Conservation (phyloP, 345 rosid species). For the Camelina laxa region DNA sequence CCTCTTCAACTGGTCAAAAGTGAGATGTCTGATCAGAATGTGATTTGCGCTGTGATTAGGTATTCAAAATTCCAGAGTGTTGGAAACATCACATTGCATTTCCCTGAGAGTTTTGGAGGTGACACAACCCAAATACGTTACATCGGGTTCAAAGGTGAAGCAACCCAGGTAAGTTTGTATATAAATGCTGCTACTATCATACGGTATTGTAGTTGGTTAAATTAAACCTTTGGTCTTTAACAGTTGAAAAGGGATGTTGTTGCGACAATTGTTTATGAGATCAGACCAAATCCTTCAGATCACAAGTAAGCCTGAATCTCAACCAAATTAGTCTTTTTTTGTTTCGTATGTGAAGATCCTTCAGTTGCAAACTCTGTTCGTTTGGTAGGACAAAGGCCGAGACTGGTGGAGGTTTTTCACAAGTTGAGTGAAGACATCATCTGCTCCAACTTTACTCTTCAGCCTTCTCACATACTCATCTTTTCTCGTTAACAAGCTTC, state of each 20-base stretch:
- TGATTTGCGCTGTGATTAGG: slow-evolving; percentile 45
- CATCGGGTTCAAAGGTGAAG: slow-evolving; percentile 98
- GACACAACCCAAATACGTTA: slow-evolving; percentile 78
- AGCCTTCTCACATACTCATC: neutral
- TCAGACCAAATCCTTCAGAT: slow-evolving; percentile 94
- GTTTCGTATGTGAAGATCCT: neutral
- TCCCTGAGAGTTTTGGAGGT: slow-evolving; percentile 91
- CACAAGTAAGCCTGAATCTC: slow-evolving; percentile 78
- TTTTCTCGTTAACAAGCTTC: slow-evolving; percentile 18
- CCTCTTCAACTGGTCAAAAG: slow-evolving; percentile 1
- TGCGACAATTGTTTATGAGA: slow-evolving; percentile 88
- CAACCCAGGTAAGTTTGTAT: slow-evolving; percentile 70
- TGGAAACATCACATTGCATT: slow-evolving; percentile 88
- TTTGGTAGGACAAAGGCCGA: slow-evolving; percentile 70
- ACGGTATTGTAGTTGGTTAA: slow-evolving; percentile 4
- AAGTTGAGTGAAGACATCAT: slow-evolving; percentile 59
- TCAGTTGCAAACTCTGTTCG: slow-evolving; percentile 30
- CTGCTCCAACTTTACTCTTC: neutral
- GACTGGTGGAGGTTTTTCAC: slow-evolving; percentile 63
- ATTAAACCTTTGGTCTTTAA: slow-evolving; percentile 25
- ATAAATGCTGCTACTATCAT: slow-evolving; percentile 11
- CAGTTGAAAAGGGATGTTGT: slow-evolving; percentile 95
- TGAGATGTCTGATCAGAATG: slow-evolving; percentile 20
- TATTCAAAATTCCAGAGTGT: slow-evolving; percentile 91
- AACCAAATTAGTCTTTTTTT: neutral